Evolutionary conservation across 2,329 filamentous ascomycete genomes (phyloP), one percentile per base, ranked within the genome.

Genomic region (Lachnellula willkommii): DNA sequence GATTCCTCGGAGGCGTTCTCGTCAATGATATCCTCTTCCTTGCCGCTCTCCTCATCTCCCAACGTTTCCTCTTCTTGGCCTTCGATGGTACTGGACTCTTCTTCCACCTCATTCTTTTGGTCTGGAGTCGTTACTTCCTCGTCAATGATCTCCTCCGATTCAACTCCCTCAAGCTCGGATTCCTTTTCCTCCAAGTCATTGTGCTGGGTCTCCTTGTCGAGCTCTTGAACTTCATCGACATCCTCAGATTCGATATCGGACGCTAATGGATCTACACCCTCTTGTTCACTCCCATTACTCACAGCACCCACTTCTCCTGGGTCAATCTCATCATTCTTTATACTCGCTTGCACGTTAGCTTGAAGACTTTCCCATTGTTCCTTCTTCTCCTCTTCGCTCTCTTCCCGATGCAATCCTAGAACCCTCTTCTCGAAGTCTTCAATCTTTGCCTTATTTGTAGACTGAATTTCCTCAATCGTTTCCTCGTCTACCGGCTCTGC

Each of bases 401-500:
- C 52, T 56, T 74, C 72, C 54, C 64, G 71, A 70, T 60, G 46
- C 2, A 84, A 63, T 8, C 79, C 82, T 45, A 85, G 74, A 15
- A 90, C 78, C 14, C 77, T 72, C 40, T 76, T 77, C 69, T 95
- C 87, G 62, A 89, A 89, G 12, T 80, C 80, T 48, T 87, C 83
- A 22, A 91, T 79, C 36, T 82, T 80, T 17, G 77, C 81, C 60
- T 83, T 82, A 56, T 82, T 84, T 14, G 78, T 78, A 22, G 77
- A 80, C 69, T 97, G 93, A n/a, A 94, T 88, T 12, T 73, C 71
- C 17, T 87, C 75, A 60, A 95, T 89, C 52, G 90, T 79, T 5
- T 85, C 79, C 5, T 89, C 80, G 0, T 81, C 81, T 52, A 97
- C 85, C 3, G 94, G 92, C 70, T 95, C 88, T 14, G 87, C 92